Conservation (phyloP, 78 protist genomes). For the Mantamonas sphyraenae region DNA sequence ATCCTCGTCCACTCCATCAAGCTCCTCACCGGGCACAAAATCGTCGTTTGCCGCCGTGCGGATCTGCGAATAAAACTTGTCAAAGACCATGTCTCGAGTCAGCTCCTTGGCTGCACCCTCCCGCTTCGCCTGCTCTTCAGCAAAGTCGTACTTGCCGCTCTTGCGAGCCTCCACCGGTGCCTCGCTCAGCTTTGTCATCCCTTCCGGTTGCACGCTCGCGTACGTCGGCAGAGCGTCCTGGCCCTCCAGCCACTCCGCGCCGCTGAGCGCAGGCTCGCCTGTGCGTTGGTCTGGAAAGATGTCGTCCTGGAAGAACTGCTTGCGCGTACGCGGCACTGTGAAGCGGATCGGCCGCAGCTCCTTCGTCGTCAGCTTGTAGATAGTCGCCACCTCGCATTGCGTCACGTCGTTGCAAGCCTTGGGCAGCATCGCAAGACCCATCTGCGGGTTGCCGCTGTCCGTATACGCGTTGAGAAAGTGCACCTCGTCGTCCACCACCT, state of each 20-base stretch:
- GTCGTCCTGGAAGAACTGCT: slow-evolving; percentile 33
- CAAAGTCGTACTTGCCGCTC: background rate
- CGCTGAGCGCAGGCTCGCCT: slow-evolving; percentile 22
- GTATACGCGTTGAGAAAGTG: slow-evolving; percentile 67
- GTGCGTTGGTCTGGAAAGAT: slow-evolving; percentile 32
- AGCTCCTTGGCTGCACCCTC: no score
- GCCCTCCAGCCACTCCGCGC: slow-evolving; percentile 37
- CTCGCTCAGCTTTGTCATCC: background rate
- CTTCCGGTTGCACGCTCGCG: background rate
- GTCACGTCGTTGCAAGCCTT: slow-evolving; percentile 16
- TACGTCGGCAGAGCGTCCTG: slow-evolving; percentile 7
- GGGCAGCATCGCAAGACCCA: slow-evolving; percentile 28
- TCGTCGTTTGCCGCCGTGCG: no score
- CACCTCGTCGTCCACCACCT: slow-evolving; percentile 21
- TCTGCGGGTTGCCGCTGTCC: slow-evolving; percentile 21
- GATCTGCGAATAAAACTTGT: no score
- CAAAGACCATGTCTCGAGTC: no score
- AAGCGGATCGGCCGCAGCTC: slow-evolving; percentile 15
- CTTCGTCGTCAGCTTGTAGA: background rate
- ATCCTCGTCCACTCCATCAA: no score
- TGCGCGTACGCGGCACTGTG: slow-evolving; percentile 23
- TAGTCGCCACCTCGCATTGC: slow-evolving; percentile 23
- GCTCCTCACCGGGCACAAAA: no score
- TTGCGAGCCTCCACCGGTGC: background rate
- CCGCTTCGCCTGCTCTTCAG: no score